These are phyloP conservation scores for Moesziomyces globuligerus DNA, from an alignment of 1,284 basidiomycete genomes.

Conservation along the genomic window DNA sequence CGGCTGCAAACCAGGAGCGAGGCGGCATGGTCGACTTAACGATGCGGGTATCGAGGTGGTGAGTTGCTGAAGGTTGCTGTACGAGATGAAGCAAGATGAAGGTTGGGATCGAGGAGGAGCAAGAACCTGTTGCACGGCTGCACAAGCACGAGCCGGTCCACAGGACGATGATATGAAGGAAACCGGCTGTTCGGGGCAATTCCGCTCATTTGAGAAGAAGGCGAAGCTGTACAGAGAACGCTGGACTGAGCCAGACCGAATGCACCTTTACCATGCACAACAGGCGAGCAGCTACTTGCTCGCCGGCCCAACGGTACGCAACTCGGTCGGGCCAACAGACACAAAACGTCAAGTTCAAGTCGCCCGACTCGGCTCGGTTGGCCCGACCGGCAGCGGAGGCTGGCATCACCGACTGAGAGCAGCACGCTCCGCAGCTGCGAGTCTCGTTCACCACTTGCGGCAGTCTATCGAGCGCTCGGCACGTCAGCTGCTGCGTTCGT, in stretches of 20 bases:
- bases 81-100: neutral
- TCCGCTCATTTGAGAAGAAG: too few relatives aligned
- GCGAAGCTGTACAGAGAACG: too few relatives aligned
- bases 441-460: too few relatives aligned
- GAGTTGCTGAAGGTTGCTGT: neutral
- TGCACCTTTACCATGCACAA: too few relatives aligned
- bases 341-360: neutral
- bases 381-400: neutral
- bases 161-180: too few relatives aligned
- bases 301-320: neutral
- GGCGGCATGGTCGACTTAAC: conserved; percentile 5
- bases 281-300: too few relatives aligned
- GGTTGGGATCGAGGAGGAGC: too few relatives aligned
- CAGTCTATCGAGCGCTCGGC: neutral
- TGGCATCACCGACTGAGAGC: neutral
- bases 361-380: neutral
- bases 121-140: too few relatives aligned
- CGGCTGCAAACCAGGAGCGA: conserved; percentile 2
- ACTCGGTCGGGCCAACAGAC: neutral
- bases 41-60: neutral
- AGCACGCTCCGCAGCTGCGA: neutral
- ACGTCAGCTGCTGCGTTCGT: neutral
- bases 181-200: neutral
- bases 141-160: too few relatives aligned
- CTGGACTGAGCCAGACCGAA: too few relatives aligned